phyloP scores from a whole-genome alignment of 345 rosid species.

The Isatis tinctoria region DNA sequence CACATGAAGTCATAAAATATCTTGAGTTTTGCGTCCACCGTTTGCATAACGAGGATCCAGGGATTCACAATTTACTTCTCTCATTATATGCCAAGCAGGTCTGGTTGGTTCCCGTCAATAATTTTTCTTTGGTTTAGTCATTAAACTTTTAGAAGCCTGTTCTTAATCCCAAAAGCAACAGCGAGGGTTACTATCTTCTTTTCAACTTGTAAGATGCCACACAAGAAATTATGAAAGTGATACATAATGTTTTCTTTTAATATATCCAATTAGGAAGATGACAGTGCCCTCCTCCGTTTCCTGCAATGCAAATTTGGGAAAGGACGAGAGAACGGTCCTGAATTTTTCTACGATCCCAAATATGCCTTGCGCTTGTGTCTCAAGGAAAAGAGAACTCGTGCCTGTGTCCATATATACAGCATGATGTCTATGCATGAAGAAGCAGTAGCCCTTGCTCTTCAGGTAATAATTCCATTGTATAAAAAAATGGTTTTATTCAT shows the following conservation, averaged over 20 bases:
- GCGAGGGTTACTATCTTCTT: neutral
- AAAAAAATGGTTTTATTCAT: neutral
- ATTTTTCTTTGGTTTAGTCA: neutral
- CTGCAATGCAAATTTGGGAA: constrained; percentile 96
- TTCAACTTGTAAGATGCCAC: neutral
- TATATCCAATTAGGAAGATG: constrained; percentile 70
- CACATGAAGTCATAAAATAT: constrained; percentile 96
- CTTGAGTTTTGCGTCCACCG: constrained; percentile 88
- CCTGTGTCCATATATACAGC: constrained; percentile 95
- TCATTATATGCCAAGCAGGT: constrained; percentile 98
- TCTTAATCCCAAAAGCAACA: neutral
- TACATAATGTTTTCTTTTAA: constrained; percentile 13
- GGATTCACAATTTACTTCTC: constrained; percentile 90
- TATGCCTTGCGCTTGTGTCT: constrained; percentile 97
- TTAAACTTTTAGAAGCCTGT: neutral
- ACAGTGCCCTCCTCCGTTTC: constrained; percentile 83
- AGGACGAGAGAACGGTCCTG: constrained; percentile 86
- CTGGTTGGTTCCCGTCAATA: constrained; percentile 14
- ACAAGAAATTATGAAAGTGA: neutral
- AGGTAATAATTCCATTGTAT: constrained; percentile 45
- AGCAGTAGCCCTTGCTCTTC: constrained; percentile 98
- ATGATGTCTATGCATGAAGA: constrained; percentile 99
- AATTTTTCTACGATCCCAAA: constrained; percentile 96
- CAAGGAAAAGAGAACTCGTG: constrained; percentile 92
- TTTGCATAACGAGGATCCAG: constrained; percentile 95